These are phyloP conservation scores for Phycomyces nitens DNA, from an alignment of 192 early-diverging fungal species.

Conservation along the genomic window DNA sequence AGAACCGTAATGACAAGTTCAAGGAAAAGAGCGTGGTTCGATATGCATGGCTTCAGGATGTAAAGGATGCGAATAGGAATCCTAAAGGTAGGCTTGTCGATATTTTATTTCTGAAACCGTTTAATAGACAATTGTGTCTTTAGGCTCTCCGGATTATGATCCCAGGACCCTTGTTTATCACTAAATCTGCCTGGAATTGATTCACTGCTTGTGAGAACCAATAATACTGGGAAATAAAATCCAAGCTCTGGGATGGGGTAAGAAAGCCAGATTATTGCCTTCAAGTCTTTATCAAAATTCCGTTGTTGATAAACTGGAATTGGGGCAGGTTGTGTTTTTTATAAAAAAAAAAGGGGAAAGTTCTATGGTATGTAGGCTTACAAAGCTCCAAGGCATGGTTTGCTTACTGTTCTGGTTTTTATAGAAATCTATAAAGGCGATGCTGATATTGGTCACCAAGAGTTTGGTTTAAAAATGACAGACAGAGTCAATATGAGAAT, in stretches of 20 bases:
- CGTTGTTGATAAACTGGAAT: too few relatives aligned
- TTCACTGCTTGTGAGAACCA: slow-evolving; percentile 96
- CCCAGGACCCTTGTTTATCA: slow-evolving; percentile 86
- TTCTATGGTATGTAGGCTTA: slow-evolving; percentile 77
- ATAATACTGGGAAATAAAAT: slow-evolving; percentile 99
- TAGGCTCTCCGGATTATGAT: slow-evolving; percentile 82
- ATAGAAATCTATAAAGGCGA: slow-evolving; percentile 97
- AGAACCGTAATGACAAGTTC: slow-evolving; percentile 63
- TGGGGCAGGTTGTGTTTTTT: slow-evolving; percentile 78
- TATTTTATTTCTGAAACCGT: too few relatives aligned
- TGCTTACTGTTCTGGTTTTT: too few relatives aligned
- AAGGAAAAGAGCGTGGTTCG: slow-evolving; percentile 82
- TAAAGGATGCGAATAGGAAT: slow-evolving; percentile 74
- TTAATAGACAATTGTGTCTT: too few relatives aligned
- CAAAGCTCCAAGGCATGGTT: too few relatives aligned
- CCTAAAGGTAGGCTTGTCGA: slow-evolving; percentile 49
- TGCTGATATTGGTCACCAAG: slow-evolving; percentile 91
- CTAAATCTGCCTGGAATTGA: slow-evolving; percentile 68
- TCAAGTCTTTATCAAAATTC: too few relatives aligned
- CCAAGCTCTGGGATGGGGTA: slow-evolving; percentile 87
- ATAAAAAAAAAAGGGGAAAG: slow-evolving; percentile 99
- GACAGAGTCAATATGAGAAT: slow-evolving; percentile 98
- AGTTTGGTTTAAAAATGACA: slow-evolving; percentile 95
- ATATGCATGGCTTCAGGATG: slow-evolving; percentile 82
- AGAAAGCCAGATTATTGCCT: too few relatives aligned